Evolutionary conservation across 2,329 filamentous ascomycete genomes (phyloP).

Genomic region (Gremmenia infestans): DNA sequence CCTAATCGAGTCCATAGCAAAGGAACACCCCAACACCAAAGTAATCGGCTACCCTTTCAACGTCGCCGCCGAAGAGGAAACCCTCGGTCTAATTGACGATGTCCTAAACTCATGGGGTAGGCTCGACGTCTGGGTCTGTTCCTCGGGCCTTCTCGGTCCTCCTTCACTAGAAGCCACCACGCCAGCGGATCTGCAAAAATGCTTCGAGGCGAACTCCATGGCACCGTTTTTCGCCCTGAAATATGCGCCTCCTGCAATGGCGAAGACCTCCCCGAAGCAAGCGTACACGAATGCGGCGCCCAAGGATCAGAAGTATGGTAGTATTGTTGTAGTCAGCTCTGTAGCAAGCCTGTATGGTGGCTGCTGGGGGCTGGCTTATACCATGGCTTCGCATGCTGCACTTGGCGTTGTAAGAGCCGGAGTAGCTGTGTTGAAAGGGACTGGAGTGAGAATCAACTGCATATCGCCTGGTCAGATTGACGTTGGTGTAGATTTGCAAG

Average conservation of each 20-base stretch:
- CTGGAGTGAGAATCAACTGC: constrained; percentile 55
- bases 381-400: constrained; percentile 55
- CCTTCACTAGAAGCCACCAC: constrained; percentile 51
- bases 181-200: constrained; percentile 49
- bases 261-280: constrained; percentile 48
- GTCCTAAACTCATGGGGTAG: constrained; percentile 54
- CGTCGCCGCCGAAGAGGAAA: constrained; percentile 54
- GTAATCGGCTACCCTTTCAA: constrained; percentile 58
- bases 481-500: constrained; percentile 39
- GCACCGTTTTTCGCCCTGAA: constrained; percentile 62
- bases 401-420: constrained; percentile 56
- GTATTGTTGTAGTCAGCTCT: constrained; percentile 55
- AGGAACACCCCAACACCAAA: constrained; percentile 49
- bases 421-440: constrained; percentile 51
- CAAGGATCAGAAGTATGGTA: constrained; percentile 55
- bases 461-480: constrained; percentile 39
- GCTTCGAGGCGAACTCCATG: constrained; percentile 56
- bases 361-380: constrained; percentile 57
- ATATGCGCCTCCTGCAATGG: constrained; percentile 60
- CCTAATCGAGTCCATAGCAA: constrained; percentile 39
- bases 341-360: constrained; percentile 53
- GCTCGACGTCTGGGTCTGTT: constrained; percentile 58
- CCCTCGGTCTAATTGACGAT: constrained; percentile 56
- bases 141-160: constrained; percentile 52
- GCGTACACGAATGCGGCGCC: constrained; percentile 57